Conservation (phyloP, 768 basidiomycete genomes). For the Gautieria morchelliformis region DNA sequence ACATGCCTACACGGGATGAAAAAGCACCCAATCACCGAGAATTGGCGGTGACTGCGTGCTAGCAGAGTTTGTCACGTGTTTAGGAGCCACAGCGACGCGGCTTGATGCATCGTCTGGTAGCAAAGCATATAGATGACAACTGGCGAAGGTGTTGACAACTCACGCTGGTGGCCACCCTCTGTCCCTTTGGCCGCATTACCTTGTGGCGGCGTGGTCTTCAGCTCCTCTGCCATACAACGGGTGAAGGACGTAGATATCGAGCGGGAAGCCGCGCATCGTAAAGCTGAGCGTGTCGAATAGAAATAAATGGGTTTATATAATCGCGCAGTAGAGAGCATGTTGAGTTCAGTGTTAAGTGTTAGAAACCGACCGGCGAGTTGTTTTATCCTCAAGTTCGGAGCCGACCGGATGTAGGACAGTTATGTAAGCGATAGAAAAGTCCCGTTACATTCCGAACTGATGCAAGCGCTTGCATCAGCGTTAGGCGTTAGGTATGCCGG, state of each 20-base stretch:
- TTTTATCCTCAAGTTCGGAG: no score
- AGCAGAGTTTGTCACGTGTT: not conserved
- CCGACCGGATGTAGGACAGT: no score
- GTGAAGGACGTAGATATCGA: not conserved
- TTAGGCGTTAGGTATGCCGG: no score
- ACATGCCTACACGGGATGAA: constrained; percentile 59
- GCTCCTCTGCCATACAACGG: not conserved
- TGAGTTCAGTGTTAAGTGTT: constrained; percentile 33
- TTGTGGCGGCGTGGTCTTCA: not conserved
- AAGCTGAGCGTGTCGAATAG: not conserved
- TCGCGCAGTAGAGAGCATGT: not conserved
- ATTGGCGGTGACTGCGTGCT: not conserved
- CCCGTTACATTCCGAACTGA: no score
- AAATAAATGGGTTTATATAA: not conserved
- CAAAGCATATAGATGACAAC: not conserved
- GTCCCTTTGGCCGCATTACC: constrained; percentile 1
- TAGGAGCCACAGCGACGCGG: not conserved
- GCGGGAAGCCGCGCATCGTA: not conserved
- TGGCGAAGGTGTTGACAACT: not conserved
- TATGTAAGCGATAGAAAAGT: no score
- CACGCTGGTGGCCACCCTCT: constrained; percentile 3
- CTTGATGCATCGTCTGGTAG: not conserved
- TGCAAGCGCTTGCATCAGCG: no score
- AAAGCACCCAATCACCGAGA: constrained; percentile 78
- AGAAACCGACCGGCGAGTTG: constrained; percentile 15